Base-by-base conservation (phyloP, 2,329 filamentous ascomycete species). In the Cytospora chrysosperma region DNA sequence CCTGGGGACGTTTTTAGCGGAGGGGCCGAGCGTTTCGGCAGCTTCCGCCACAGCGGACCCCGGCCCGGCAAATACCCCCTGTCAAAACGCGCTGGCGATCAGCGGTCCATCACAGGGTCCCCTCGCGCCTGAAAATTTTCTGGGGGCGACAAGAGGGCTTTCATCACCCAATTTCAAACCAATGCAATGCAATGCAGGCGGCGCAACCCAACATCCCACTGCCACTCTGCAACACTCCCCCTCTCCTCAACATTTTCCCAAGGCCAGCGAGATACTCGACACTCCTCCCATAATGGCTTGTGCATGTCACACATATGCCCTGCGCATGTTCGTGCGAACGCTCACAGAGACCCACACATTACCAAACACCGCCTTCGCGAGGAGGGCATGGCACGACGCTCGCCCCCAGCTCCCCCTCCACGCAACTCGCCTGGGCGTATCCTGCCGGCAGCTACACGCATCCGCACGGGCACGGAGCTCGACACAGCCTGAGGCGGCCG, bases 271-370 rank as follows among this genome's bases (percentile, higher is more conserved):
- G n/a, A n/a, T 3, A 17, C 19, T 40, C n/a, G n/a, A n/a, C n/a
- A n/a, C n/a, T n/a, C n/a, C n/a, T n/a, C n/a, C 58, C 65, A 70
- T 65, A 55, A 84, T 84, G 82, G 75, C 70, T 65, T 84, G 82
- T 69, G 72, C 77, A 26, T 85, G 82, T 66, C 78, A 80, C 63
- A 75, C 74, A 8, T 73, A 75, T 32, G 75, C 82, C 10, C 71
- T 82, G 68, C 74, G 75, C 60, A 75, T 79, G n/a, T 85, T 85
- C 64, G 71, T 83, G 15, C 78, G 77, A 65, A 80, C 76, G 32
- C 72, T 85, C 30, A 72, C 73, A 3, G 76, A 80, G 67, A 70
- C 78, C 30, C 77, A 80, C 62, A 69, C 69, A 50, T 70, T 72
- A 49, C 70, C 72, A 13, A 61, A 67, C 24, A 53, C 27, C 12